Percentiles rank a stretch among this genome's conserved stretches.
phyloP scores from a whole-genome alignment of 805 yeast genomes.

The Groenewaldozyma salmanticensis region DNA sequence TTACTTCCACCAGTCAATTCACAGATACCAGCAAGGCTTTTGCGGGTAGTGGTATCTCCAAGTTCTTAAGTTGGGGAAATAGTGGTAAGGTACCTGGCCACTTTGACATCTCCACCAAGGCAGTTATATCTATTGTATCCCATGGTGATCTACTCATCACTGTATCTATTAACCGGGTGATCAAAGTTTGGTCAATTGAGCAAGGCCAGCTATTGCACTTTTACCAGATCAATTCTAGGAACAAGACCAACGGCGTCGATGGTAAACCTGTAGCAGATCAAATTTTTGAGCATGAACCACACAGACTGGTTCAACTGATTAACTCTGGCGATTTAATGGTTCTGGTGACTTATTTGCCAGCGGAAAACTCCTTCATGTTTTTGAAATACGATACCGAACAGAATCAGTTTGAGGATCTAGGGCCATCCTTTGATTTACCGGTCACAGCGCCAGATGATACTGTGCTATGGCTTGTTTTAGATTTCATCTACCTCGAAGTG shows the following conservation, averaged over 20 bases:
- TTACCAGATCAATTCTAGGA: background rate
- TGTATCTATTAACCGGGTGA: constrained; percentile 41
- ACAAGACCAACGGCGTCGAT: background rate
- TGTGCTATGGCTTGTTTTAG: background rate
- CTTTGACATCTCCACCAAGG: constrained; percentile 31
- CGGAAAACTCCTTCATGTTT: background rate
- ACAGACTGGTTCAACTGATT: background rate
- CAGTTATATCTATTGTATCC: constrained; percentile 29
- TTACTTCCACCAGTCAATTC: constrained; percentile 31
- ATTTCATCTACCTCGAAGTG: background rate
- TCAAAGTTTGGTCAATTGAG: constrained; percentile 53
- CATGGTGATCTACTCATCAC: constrained; percentile 33
- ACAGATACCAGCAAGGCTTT: constrained; percentile 14
- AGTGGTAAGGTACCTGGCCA: constrained; percentile 34
- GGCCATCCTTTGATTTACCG: background rate
- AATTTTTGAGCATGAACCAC: background rate
- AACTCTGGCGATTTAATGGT: background rate
- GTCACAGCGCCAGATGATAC: background rate
- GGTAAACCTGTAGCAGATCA: background rate
- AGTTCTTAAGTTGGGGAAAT: constrained; percentile 23
- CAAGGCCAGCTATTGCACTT: constrained; percentile 7
- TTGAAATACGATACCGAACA: background rate
- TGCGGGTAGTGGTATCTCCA: constrained; percentile 13
- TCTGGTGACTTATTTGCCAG: background rate
- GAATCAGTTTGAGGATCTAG: background rate